A percentile compares a stretch with the other conserved stretches of the same genome.
phyloP scores from a whole-genome alignment of 805 yeast genomes.

The Candida coquimbonensis region DNA sequence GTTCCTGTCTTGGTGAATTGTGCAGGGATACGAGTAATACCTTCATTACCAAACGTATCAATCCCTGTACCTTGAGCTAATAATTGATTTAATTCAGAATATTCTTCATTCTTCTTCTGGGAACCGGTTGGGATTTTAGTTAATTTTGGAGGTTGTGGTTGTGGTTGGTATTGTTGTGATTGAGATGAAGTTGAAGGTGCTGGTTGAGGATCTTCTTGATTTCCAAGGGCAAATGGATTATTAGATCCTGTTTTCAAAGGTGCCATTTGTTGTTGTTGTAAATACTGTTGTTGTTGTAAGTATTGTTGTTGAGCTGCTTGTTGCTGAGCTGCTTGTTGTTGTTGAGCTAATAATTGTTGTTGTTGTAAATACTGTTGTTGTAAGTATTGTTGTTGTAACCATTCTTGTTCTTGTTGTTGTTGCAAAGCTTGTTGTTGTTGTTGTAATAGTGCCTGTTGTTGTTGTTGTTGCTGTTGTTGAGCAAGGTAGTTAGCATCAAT shows the following conservation, averaged over 20 bases:
- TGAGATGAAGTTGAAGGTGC: neutral
- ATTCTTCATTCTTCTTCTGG: conserved; percentile 46
- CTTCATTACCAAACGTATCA: conserved; percentile 90
- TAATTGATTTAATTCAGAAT: conserved; percentile 69
- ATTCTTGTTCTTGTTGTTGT: conserved; percentile 29
- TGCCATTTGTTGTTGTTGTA: conserved; percentile 24
- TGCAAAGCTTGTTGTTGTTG: conserved; percentile 27
- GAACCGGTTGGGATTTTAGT: conserved; percentile 45
- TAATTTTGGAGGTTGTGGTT: conserved; percentile 24
- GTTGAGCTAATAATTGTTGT: conserved; percentile 25
- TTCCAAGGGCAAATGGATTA: conserved; percentile 63
- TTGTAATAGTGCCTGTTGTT: conserved; percentile 28
- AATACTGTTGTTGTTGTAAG: conserved; percentile 29
- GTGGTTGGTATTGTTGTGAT: conserved; percentile 14
- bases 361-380: conserved; percentile 29
- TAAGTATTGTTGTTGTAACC: conserved; percentile 30
- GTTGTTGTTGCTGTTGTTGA: conserved; percentile 15
- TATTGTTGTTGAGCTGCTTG: conserved; percentile 24
- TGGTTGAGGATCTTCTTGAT: conserved; percentile 13
- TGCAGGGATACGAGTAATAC: conserved; percentile 80
- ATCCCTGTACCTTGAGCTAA: conserved; percentile 84
- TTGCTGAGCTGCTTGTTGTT: conserved; percentile 10
- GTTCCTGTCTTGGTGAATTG: conserved; percentile 81
- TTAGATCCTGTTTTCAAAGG: conserved; percentile 68
- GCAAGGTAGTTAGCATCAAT: conserved; percentile 16